Conservation (phyloP, 768 basidiomycete species). For the Boletus pseudopeckii region DNA sequence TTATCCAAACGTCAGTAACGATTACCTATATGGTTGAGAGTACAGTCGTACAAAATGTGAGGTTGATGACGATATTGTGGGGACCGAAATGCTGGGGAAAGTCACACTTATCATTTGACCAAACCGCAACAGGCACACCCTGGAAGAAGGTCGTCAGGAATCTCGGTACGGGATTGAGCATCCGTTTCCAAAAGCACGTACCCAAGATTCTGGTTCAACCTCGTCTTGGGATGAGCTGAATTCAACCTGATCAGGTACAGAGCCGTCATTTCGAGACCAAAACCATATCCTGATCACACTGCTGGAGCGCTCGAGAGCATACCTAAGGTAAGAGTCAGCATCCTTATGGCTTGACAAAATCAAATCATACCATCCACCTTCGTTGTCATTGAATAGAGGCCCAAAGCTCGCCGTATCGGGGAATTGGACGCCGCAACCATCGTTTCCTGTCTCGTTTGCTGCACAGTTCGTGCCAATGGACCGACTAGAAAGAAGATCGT, state of each 20-base stretch:
- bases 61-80: conserved; percentile 38
- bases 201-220: conserved; percentile 32
- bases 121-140: conserved; percentile 34
- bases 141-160: conserved; percentile 2
- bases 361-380: conserved; percentile 37
- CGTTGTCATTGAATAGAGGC: conserved; percentile 27
- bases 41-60: conserved; percentile 57
- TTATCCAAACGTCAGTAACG: background rate
- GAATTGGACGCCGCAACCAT: conserved; percentile 23
- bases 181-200: conserved; percentile 8
- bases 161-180: background rate
- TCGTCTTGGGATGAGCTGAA: conserved; percentile 10
- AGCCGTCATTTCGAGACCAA: conserved; percentile 35
- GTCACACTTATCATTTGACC: conserved; percentile 35
- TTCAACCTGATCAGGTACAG: conserved; percentile 25
- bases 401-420: conserved; percentile 16
- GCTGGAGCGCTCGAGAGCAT: conserved; percentile 37
- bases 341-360: background rate
- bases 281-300: conserved; percentile 41
- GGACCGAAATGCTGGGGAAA: conserved; percentile 34
- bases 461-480: conserved; percentile 17
- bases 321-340: conserved; percentile 30
- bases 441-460: conserved; percentile 20
- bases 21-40: background rate
- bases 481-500: conserved; percentile 4